Conservation (phyloP, 2,329 filamentous ascomycete species). For the Stachybotrys chartarum region DNA sequence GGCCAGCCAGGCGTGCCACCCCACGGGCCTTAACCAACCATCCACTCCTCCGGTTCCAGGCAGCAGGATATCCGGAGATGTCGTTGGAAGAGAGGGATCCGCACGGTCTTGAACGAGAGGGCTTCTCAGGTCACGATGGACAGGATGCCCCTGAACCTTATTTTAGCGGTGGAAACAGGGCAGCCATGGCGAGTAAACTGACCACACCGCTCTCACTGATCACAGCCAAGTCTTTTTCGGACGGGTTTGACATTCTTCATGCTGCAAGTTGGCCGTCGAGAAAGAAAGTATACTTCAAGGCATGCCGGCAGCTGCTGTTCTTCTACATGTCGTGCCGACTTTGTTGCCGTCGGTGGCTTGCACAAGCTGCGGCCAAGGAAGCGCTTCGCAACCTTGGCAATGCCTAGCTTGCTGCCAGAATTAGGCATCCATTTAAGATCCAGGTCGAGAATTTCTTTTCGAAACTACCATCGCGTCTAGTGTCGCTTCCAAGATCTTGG, state of each 20-base stretch:
- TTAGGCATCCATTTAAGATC: background rate
- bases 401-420: background rate
- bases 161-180: background rate
- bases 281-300: too few species aligned
- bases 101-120: background rate
- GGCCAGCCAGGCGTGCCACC: background rate
- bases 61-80: background rate
- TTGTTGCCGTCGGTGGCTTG: background rate
- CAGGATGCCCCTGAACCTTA: background rate
- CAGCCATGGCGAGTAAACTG: background rate
- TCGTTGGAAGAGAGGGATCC: background rate
- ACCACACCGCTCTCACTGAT: background rate
- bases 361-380: background rate
- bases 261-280: too few species aligned
- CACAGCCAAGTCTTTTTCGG: background rate
- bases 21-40: background rate
- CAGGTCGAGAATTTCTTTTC: background rate
- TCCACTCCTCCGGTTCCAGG: background rate
- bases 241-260: too few species aligned
- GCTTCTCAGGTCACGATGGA: background rate
- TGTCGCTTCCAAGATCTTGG: background rate
- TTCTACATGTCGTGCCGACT: background rate
- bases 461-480: background rate
- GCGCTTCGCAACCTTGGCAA: background rate
- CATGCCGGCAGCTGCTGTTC: too few species aligned